These are phyloP conservation scores for Vitis riparia DNA, from an alignment of 164 flowering plant species.

Conservation along the genomic window DNA sequence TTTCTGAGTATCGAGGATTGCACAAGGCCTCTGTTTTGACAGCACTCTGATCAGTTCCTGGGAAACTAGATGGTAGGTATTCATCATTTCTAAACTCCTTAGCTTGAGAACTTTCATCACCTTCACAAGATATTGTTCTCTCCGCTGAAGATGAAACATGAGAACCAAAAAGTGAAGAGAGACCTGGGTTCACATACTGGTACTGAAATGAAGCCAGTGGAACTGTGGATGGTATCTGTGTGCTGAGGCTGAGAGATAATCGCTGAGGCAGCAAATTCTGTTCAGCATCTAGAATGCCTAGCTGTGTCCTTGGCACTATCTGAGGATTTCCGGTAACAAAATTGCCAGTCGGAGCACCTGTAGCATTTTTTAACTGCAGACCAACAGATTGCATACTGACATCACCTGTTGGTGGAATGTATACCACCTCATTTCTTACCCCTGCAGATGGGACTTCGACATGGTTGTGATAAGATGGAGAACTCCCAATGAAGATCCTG, in stretches of 20 bases:
- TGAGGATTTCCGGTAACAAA: constrained; percentile 33
- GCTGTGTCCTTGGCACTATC: constrained; percentile 29
- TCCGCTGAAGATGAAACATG: constrained; percentile 37
- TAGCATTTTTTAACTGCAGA: constrained; percentile 21
- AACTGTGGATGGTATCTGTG: constrained; percentile 48
- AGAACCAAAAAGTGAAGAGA: constrained; percentile 33
- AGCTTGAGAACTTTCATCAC: constrained; percentile 27
- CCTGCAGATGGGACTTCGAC: constrained; percentile 18
- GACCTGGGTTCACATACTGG: constrained; percentile 35
- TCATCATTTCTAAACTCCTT: constrained; percentile 31
- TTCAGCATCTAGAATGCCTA: constrained; percentile 36
- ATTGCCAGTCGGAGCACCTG: constrained; percentile 24
- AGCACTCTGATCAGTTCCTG: constrained; percentile 26
- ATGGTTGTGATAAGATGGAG: constrained; percentile 20
- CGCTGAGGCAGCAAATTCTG: constrained; percentile 54
- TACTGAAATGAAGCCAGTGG: constrained; percentile 39
- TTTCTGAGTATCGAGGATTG: constrained; percentile 23
- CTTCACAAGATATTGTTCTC: constrained; percentile 30
- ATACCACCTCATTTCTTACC: constrained; percentile 30
- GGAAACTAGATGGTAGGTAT: constrained; percentile 29
- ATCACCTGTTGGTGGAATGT: constrained; percentile 28
- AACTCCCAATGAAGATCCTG: constrained; percentile 24
- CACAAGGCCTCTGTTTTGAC: constrained; percentile 30
- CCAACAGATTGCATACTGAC: constrained; percentile 23
- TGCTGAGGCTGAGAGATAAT: constrained; percentile 71